A percentile compares a stretch with the other conserved stretches of the same genome.
Conservation (phyloP, 2,329 filamentous ascomycete genomes). For the Cercospora sp. region DNA sequence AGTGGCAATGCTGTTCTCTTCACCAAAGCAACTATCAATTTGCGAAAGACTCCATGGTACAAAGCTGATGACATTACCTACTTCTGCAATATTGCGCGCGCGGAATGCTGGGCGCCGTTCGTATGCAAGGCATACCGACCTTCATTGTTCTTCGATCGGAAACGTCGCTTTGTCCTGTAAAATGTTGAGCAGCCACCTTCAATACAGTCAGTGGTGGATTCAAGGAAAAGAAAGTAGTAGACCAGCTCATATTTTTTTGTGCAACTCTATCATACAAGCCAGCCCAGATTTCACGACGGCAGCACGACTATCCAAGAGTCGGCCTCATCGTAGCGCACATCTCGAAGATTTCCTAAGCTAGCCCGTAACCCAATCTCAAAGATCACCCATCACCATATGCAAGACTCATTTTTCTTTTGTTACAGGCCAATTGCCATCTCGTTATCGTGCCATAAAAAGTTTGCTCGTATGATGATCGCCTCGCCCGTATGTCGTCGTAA, state of each 20-base stretch:
- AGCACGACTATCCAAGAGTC: slow-evolving; percentile 15
- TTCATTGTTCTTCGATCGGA: slow-evolving; percentile 1
- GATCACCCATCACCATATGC: slow-evolving; percentile 16
- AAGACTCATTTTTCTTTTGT: slow-evolving; percentile 19
- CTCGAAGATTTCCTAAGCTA: slow-evolving; percentile 11
- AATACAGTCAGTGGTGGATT: neutral
- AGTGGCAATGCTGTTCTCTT: neutral
- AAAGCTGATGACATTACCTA: neutral
- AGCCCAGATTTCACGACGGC: slow-evolving; percentile 1
- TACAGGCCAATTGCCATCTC: slow-evolving; percentile 22
- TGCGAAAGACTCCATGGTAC: neutral
- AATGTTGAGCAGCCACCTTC: neutral
- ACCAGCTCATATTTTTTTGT: slow-evolving; percentile 17
- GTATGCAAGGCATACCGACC: neutral
- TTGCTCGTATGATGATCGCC: slow-evolving; percentile 19
- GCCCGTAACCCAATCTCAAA: slow-evolving; percentile 2
- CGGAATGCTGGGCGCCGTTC: neutral
- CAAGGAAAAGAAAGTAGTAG: neutral
- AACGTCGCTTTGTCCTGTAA: neutral
- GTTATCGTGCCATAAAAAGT: slow-evolving; percentile 22
- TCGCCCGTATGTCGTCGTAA: slow-evolving; percentile 17
- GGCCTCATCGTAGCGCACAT: slow-evolving; percentile 9
- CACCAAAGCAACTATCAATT: neutral
- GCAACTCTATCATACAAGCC: slow-evolving; percentile 21
- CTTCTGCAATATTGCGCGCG: neutral